These are phyloP conservation scores for Apostasia ramifera DNA, from an alignment of 106 monocot species.

Conservation along the genomic window DNA sequence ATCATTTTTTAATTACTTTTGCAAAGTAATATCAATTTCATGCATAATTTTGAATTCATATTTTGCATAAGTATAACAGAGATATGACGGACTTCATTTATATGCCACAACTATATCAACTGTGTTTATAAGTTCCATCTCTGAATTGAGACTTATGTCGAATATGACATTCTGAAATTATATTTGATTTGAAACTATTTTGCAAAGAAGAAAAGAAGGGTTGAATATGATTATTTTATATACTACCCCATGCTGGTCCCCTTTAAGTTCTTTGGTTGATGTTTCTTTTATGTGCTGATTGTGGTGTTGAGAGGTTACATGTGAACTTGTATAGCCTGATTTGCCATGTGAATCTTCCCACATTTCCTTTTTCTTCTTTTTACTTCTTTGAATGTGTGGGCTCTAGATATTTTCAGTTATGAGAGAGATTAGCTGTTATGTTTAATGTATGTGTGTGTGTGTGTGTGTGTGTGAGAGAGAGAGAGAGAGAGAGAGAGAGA, in stretches of 20 bases:
- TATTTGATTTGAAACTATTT: too few species aligned
- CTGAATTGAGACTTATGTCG: too few species aligned
- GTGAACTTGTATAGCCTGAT: conserved; percentile 25
- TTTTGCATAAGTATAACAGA: too few species aligned
- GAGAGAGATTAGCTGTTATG: background rate
- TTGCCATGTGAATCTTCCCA: conserved; percentile 4
- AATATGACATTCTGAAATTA: too few species aligned
- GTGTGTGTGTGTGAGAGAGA: background rate
- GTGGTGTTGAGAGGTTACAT: conserved; percentile 11
- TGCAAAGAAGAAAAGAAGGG: too few species aligned
- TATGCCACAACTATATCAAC: too few species aligned
- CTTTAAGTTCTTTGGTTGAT: background rate
- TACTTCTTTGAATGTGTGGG: conserved; percentile 4
- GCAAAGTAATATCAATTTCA: too few species aligned
- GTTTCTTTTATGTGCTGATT: background rate
- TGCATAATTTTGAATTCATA: too few species aligned
- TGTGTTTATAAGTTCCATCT: too few species aligned
- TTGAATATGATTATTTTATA: too few species aligned
- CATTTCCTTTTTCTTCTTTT: background rate
- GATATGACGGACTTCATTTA: too few species aligned
- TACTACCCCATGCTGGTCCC: too few species aligned
- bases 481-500: background rate
- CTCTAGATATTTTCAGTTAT: background rate
- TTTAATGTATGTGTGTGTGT: background rate
- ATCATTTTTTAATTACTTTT: background rate